Percentiles rank a stretch among this genome's conserved stretches.
Conservation (phyloP, 805 yeast genomes). For the Suhomyces xylopsoci region DNA sequence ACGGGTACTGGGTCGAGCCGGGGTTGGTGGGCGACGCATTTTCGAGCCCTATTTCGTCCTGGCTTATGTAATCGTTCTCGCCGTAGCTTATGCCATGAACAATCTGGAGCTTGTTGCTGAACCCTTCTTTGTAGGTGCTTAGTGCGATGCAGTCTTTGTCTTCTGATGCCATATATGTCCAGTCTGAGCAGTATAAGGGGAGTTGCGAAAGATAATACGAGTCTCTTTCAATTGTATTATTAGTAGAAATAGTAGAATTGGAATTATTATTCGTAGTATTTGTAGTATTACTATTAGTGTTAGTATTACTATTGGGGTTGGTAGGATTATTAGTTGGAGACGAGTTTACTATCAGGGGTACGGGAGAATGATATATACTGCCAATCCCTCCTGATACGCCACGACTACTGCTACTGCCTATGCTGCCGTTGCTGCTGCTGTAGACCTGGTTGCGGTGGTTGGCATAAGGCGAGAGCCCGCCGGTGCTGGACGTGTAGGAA, state of each 20-base stretch:
- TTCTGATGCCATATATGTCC: constrained; percentile 22
- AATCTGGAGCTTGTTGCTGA: constrained; percentile 61
- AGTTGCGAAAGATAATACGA: constrained; percentile 26
- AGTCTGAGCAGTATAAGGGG: constrained; percentile 37
- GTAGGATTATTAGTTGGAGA: too few relatives aligned
- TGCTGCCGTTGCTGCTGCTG: neutral
- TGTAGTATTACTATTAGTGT: neutral
- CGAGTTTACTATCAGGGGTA: neutral
- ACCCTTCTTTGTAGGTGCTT: constrained; percentile 80
- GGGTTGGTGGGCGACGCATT: constrained; percentile 8
- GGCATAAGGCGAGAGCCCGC: constrained; percentile 4
- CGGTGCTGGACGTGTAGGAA: neutral
- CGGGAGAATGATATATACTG: neutral
- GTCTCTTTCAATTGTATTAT: constrained; percentile 13
- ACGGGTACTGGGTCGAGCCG: neutral
- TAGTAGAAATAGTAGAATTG: neutral
- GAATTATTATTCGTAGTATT: neutral
- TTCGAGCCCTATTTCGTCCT: constrained; percentile 9
- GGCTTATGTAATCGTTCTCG: constrained; percentile 10
- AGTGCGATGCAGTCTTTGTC: constrained; percentile 55
- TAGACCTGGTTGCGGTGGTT: constrained; percentile 2
- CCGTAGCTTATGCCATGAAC: constrained; percentile 30
- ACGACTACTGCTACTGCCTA: neutral
- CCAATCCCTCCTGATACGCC: neutral
- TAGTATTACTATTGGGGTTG: neutral